Conservation (phyloP, 2,329 filamentous ascomycete species). For the Pyricularia sp. region DNA sequence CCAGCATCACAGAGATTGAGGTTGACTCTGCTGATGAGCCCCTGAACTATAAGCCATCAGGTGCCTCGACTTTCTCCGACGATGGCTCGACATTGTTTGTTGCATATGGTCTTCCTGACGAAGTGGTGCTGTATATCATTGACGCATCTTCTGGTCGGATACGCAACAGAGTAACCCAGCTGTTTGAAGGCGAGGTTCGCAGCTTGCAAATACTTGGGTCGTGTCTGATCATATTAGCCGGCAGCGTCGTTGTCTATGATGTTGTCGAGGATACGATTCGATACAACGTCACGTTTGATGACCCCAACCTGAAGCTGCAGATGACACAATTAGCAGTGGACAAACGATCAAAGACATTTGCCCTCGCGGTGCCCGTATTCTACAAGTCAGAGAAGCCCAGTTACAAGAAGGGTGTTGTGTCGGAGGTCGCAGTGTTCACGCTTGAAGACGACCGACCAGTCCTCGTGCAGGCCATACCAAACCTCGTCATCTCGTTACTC, state of each 20-base stretch:
- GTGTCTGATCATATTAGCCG: conserved; percentile 62
- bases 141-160: conserved; percentile 58
- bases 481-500: conserved; percentile 53
- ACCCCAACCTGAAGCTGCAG: conserved; percentile 24
- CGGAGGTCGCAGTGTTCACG: conserved; percentile 54
- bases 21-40: conserved; percentile 6
- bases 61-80: conserved; percentile 63
- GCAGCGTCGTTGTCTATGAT: conserved; percentile 68
- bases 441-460: conserved; percentile 43
- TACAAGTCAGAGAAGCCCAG: conserved; percentile 9
- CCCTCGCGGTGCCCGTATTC: conserved; percentile 38
- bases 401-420: conserved; percentile 22
- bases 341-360: conserved; percentile 48
- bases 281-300: conserved; percentile 47
- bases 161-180: conserved; percentile 50
- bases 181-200: conserved; percentile 52
- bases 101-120: conserved; percentile 39
- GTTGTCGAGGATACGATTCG: conserved; percentile 64
- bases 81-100: conserved; percentile 76
- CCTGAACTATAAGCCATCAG: conserved; percentile 23
- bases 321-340: conserved; percentile 63
- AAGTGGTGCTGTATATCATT: conserved; percentile 60
- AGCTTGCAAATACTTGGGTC: conserved; percentile 60
- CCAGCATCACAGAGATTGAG: conserved; percentile 13
- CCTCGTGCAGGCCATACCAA: conserved; percentile 41